Base-by-base conservation (phyloP, 2,329 filamentous ascomycete species). In the Xylariaceae sp. region DNA sequence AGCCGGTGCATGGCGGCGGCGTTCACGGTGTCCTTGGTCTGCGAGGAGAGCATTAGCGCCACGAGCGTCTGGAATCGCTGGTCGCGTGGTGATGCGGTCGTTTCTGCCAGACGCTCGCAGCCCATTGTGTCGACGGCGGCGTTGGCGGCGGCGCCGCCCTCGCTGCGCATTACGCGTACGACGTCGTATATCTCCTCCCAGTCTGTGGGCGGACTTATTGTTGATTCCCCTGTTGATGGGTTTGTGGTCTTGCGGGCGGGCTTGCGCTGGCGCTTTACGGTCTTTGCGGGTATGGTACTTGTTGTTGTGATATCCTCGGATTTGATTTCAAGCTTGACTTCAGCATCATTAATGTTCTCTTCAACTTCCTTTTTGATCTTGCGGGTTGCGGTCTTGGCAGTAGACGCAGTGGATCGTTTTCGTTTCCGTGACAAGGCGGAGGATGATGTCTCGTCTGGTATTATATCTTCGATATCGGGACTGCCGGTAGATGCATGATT, bases 51-150 rank as follows among this genome's bases (percentile, higher is more conserved):
- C 93, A 97, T 96, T 61, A 97, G 80, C 12, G 92, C 86, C 34
- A 96, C 82, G 26, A 97, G 83, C 3, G 91, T 96, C 69, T 97
- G 93, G 67, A 96, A 93, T 6, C 93, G 84, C 71, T 87, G 86
- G 69, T 85, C 83, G 56, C 76, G 78, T 23, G 78, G 71, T 55
- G 76, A 79, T 9, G 82, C 80, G 1, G 67, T 73, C 14, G 76
- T 72, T 44, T 81, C 76, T 2, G 90, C 90, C 8, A 95, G 80
- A 6, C 85, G 84, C 74, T 92, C 92, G 75, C 95, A 99, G 9
- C 95, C 95, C 93, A 98, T 97, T 0, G 94, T 98, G 73, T 99
- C 95, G 9, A 99, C 95, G 0, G 94, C 90, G 1, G 95, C 95
- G 83, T 89, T 75, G 78, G 83, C 71, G 71, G 89, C 76, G 76